phyloP scores from a whole-genome alignment of 306 rosid species.

The Cercis canadensis region DNA sequence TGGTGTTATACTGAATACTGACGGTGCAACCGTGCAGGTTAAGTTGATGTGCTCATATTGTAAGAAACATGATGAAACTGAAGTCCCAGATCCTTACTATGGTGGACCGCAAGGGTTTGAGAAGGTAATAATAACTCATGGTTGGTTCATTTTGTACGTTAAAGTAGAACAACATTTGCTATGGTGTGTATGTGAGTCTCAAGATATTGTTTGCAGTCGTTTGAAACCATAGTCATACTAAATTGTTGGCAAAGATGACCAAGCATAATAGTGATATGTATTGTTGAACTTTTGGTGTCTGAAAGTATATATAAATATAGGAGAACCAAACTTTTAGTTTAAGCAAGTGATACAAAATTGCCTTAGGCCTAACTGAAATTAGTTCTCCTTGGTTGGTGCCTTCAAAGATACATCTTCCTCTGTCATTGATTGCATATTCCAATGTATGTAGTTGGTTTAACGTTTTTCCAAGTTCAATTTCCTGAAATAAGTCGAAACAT shows the following conservation, averaged over 20 bases:
- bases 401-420: conserved; percentile 2
- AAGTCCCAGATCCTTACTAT: conserved; percentile 94
- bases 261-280: conserved; percentile 8
- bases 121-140: conserved; percentile 60
- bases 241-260: conserved; percentile 17
- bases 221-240: conserved; percentile 11
- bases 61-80: conserved; percentile 72
- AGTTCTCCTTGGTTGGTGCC: background rate
- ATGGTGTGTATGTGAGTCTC: conserved; percentile 1
- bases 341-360: conserved; percentile 1
- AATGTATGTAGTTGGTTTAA: background rate
- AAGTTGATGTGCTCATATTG: conserved; percentile 93
- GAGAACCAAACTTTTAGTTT: background rate
- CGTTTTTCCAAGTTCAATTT: background rate
- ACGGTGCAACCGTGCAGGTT: conserved; percentile 60
- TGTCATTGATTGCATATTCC: background rate
- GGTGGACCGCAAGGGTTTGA: conserved; percentile 93
- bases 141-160: conserved; percentile 14
- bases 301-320: no score
- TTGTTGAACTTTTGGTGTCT: background rate
- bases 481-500: conserved; percentile 1
- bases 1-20: background rate
- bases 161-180: conserved; percentile 13
- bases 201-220: background rate
- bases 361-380: background rate